Base-by-base conservation (phyloP, 2,329 filamentous ascomycete genomes). In the Fonsecaea erecta region DNA sequence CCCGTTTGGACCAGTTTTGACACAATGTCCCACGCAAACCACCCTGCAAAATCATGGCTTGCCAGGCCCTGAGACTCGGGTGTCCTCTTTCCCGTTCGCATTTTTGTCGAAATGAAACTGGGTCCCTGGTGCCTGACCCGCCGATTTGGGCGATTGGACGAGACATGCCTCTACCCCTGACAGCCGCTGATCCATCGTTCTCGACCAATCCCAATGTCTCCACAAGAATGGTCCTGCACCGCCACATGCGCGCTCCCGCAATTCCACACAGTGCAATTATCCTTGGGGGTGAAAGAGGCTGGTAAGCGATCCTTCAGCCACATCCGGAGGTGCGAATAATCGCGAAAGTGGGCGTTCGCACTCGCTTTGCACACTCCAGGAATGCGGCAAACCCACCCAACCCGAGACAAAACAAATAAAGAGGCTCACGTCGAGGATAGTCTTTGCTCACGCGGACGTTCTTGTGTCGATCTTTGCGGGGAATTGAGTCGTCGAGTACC, bases 121-220 rank as follows among this genome's bases (percentile, higher is more conserved):
- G 55, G 48, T 58, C 43, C 34, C 60, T 18, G 37, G 32, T 55
- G 43, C 40, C 56, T 59, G 57, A 66, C 60, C 37, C 59, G 55
- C 57, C 14, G 21, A 3, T 30, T n/a, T 21, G 57, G 53, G 48
- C 48, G 37, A 63, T 64, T 68, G 65, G 65, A 56, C 52, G 54
- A 48, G 62, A 67, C 58, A 55, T 51, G 67, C 28, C 48, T 43
- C 26, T 56, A 40, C 51, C 63, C 66, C 66, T 62, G 63, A 60
- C 56, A 35, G 48, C 48, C 34, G 51, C 34, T 62, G 61, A 68
- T 66, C 64, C 61, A 58, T 62, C 46, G 61, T 64, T 68, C 67
- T 68, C 64, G 67, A 64, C 67, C 66, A 66, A 64, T 68, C 55
- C 57, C 59, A 37, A 12, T 35, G n/a, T 21, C 60, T 64, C 66